A percentile compares a stretch with the other conserved stretches of the same genome.
Conservation (phyloP, 768 basidiomycete species). For the Phallus indusiatus region DNA sequence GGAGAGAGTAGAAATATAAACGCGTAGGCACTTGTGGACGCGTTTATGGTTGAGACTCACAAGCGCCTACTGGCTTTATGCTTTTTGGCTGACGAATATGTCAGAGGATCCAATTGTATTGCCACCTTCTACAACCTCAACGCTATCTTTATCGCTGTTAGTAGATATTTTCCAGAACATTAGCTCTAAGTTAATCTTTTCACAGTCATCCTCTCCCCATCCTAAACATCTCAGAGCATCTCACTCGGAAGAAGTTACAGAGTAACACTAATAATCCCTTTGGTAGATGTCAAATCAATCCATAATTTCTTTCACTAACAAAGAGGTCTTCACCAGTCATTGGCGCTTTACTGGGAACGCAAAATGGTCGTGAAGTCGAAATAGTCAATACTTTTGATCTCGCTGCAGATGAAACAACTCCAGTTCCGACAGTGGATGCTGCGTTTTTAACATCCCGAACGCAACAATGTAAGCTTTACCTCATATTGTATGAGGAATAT, state of each 20-base stretch:
- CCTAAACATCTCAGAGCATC: slow-evolving; percentile 93
- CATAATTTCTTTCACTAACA: neutral
- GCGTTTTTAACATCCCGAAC: slow-evolving; percentile 73
- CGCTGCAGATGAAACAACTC: slow-evolving; percentile 32
- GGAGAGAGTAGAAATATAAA: neutral
- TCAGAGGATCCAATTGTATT: slow-evolving; percentile 61
- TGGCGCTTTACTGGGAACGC: slow-evolving; percentile 89
- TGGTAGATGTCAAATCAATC: slow-evolving; percentile 32
- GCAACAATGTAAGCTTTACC: slow-evolving; percentile 61
- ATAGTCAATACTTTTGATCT: slow-evolving; percentile 97
- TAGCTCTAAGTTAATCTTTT: slow-evolving; percentile 16
- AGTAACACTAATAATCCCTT: slow-evolving; percentile 51
- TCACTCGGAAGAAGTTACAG: slow-evolving; percentile 77
- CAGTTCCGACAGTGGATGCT: slow-evolving; percentile 51
- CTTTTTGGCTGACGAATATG: neutral
- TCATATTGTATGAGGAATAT: neutral
- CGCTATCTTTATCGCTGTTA: slow-evolving; percentile 66
- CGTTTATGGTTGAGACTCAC: neutral
- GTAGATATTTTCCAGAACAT: slow-evolving; percentile 17
- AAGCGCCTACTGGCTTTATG: neutral
- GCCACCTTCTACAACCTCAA: slow-evolving; percentile 60
- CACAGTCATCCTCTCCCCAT: slow-evolving; percentile 90
- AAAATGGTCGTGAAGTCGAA: slow-evolving; percentile 90
- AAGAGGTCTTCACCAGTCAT: slow-evolving; percentile 46
- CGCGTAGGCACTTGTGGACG: slow-evolving; percentile 7